phyloP scores from a whole-genome alignment of 257 asterid species.

The Nicotiana tabacum region DNA sequence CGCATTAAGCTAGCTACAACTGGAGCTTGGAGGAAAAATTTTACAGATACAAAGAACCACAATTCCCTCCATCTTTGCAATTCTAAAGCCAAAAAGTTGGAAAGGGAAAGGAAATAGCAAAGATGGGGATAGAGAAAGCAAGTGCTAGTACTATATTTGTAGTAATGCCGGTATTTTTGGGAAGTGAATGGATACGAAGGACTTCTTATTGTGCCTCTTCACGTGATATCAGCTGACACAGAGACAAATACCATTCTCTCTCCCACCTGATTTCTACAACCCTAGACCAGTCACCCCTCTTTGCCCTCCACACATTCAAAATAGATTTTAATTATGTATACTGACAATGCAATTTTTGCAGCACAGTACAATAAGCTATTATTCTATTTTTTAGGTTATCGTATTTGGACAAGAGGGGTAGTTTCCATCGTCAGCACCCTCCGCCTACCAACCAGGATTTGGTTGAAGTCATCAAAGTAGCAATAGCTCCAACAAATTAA shows the following conservation, averaged over 20 bases:
- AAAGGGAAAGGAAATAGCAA: not conserved
- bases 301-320: not conserved
- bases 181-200: not conserved
- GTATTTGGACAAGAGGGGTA: too few species aligned
- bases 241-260: not conserved
- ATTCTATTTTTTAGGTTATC: too few species aligned
- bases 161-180: not conserved
- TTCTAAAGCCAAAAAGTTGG: not conserved
- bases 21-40: not conserved
- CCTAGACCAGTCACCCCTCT: not conserved
- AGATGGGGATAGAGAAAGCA: not conserved
- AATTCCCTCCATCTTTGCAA: not conserved
- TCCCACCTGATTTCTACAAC: not conserved
- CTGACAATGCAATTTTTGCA: too few species aligned
- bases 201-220: not conserved
- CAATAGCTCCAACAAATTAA: too few species aligned
- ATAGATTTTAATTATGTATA: too few species aligned
- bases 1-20: not conserved
- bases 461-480: too few species aligned
- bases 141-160: not conserved
- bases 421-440: too few species aligned
- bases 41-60: not conserved
- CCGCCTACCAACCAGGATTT: too few species aligned
- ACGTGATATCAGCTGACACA: conserved; percentile 2
- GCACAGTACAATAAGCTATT: too few species aligned